Evolutionary conservation across 345 rosid genomes (phyloP).

Genomic region (Eucalyptus decipiens): DNA sequence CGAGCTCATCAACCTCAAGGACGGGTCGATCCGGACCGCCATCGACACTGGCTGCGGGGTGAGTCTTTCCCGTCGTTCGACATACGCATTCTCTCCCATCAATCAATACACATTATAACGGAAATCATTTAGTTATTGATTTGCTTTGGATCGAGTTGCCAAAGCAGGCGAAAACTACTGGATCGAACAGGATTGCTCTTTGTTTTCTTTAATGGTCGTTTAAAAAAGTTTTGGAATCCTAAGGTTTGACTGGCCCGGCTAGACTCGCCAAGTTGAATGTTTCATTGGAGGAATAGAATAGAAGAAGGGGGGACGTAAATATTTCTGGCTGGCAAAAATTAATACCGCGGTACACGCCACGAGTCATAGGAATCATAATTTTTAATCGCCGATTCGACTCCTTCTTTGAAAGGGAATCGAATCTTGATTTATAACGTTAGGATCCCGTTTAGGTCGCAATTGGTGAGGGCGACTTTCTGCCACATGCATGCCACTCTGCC

Average conservation of each 20-base stretch:
- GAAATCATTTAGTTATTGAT: neutral
- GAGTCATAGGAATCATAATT: neutral
- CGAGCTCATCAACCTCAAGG: neutral
- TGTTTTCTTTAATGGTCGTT: neutral
- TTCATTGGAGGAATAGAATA: neutral
- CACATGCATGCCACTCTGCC: neutral
- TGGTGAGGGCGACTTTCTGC: neutral
- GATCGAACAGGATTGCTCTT: neutral
- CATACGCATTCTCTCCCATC: no score
- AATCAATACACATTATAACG: neutral
- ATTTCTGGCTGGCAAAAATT: neutral
- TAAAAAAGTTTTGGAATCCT: neutral
- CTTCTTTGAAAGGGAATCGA: neutral
- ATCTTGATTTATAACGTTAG: neutral
- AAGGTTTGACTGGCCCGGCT: neutral
- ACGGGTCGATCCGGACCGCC: slow-evolving; percentile 7
- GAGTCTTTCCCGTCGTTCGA: neutral
- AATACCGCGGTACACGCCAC: neutral
- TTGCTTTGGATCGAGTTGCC: neutral
- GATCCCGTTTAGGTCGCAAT: neutral
- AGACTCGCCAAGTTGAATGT: neutral
- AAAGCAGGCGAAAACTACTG: neutral
- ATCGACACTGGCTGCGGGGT: slow-evolving; percentile 11
- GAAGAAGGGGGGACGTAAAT: neutral
- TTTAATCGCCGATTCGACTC: neutral